Evolutionary conservation across 208 protist species (phyloP).

Genomic region (Trichomonas gallinae): DNA sequence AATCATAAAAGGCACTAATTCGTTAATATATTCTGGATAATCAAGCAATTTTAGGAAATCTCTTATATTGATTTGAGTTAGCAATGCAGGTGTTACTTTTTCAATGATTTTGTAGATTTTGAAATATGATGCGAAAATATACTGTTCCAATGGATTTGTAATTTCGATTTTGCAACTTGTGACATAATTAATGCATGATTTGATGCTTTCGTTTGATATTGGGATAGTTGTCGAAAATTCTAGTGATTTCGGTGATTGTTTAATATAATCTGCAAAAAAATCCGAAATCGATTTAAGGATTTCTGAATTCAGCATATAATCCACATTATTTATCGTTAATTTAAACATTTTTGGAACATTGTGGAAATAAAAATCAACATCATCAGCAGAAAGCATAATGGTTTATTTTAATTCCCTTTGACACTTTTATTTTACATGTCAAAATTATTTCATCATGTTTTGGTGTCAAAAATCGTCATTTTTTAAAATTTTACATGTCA

Average conservation of each 20-base stretch:
- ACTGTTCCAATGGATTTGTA: neutral
- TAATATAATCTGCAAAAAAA: neutral
- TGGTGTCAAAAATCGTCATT: no score
- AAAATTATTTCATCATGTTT: no score
- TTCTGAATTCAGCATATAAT: neutral
- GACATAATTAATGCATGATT: neutral
- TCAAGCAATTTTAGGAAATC: neutral
- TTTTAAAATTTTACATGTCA: no score
- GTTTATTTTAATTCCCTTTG: no score
- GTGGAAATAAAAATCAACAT: neutral
- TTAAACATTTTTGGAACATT: neutral
- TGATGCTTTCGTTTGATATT: neutral
- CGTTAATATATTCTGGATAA: neutral
- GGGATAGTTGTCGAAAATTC: neutral
- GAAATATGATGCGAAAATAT: neutral
- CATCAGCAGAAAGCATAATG: no score
- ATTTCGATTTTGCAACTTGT: neutral
- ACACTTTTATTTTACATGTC: no score
- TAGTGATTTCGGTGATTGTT: neutral
- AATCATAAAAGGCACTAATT: neutral
- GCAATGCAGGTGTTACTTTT: neutral
- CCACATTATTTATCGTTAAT: neutral
- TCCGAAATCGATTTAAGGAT: neutral
- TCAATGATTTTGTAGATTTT: neutral
- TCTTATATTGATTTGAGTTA: neutral